Base-by-base conservation (phyloP, 352 stramenopile species). In the Pythium monospermum region DNA sequence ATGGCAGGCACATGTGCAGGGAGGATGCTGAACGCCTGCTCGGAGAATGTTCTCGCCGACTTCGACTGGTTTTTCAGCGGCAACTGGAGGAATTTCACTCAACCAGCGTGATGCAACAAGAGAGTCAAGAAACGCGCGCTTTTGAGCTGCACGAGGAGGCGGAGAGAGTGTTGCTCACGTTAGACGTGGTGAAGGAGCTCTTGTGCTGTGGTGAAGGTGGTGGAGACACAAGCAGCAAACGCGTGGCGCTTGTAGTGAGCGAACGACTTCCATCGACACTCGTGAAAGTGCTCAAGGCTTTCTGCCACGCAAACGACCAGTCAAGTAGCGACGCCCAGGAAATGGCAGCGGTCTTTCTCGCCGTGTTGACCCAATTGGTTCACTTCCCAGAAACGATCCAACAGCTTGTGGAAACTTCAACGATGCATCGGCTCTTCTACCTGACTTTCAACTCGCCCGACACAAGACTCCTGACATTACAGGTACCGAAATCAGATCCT, bases 211-310 rank as follows among this genome's bases (percentile, higher is more conserved):
- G 52, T 39, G 46, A 63, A 30, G 41, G 51, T 21, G n/a, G n/a
- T n/a, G n/a, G n/a, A n/a, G n/a, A n/a, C n/a, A n/a, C n/a, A n/a
- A n/a, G n/a, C 36, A 39, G 7, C 51, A 76, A 64, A 56, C 57
- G 54, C 44, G 62, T 43, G 18, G 44, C 81, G 4, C 36, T 84
- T 7, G 70, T 74, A 11, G 54, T 69, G 12, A 69, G 69, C 21
- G 75, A 83, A 41, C 66, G 71, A 22, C 62, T 84, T 1, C 73
- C 72, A 6, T 83, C 71, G 4, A 84, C 62, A 19, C 52, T 86
- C 4, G 69, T 84, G 2, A 81, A 83, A 44, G 44, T 77, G 16
- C 46, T 77, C 19, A 80, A 84, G 48, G 72, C 74, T 0, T 47
- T 67, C 31, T 35, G 51, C 3, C 43, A 45, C 13, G 49, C 26